Conservation (phyloP, 768 basidiomycete species). For the Sistotremastrum suecicum region DNA sequence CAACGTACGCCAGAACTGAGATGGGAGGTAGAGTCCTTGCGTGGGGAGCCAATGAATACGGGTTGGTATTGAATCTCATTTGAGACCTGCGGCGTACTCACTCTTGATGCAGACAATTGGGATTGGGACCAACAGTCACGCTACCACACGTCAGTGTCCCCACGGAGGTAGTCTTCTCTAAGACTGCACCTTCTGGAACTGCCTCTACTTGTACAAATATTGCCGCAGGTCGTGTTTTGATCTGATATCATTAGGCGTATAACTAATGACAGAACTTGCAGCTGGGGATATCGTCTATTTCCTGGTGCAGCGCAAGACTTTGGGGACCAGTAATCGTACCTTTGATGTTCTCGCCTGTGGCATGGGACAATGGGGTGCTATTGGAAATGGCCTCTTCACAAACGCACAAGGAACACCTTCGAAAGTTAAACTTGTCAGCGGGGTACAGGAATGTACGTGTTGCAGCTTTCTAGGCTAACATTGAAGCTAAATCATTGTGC, state of each 20-base stretch:
- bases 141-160: conserved; percentile 65
- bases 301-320: conserved; percentile 41
- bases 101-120: conserved; percentile 49
- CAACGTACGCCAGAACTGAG: conserved; percentile 56
- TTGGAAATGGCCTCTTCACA: conserved; percentile 50
- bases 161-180: conserved; percentile 70
- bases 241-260: not conserved
- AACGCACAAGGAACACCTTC: conserved; percentile 58
- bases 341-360: conserved; percentile 63
- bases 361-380: conserved; percentile 71
- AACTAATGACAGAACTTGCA: conserved; percentile 11
- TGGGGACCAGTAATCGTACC: conserved; percentile 18
- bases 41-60: conserved; percentile 83
- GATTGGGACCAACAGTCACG: conserved; percentile 49
- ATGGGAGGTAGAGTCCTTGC: conserved; percentile 60
- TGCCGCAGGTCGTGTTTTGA: conserved; percentile 35
- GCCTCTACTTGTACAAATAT: conserved; percentile 50
- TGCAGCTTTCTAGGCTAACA: not conserved
- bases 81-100: conserved; percentile 1
- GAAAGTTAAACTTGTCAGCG: conserved; percentile 67
- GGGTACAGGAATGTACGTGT: conserved; percentile 69
- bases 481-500: conserved; percentile 5
- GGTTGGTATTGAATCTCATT: conserved; percentile 27
- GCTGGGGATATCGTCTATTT: conserved; percentile 73
- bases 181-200: conserved; percentile 33